These are phyloP conservation scores for Argentina anserina DNA, from an alignment of 306 rosid genomes.

Conservation along the genomic window DNA sequence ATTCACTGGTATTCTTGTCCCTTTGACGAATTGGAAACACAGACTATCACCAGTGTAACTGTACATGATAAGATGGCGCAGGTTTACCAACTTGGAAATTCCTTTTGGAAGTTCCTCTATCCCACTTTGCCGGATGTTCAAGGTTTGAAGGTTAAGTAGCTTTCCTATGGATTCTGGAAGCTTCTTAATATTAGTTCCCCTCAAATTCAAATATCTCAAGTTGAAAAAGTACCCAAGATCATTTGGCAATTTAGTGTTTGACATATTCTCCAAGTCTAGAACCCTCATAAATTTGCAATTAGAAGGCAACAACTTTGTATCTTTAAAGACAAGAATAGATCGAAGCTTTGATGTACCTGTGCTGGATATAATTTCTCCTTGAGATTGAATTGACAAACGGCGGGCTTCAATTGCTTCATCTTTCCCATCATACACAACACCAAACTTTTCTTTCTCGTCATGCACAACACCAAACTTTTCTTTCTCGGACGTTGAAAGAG, in stretches of 20 bases:
- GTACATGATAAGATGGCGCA: background rate
- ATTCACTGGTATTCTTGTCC: background rate
- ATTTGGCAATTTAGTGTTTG: background rate
- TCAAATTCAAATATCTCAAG: background rate
- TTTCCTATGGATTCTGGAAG: background rate
- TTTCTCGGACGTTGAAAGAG: background rate
- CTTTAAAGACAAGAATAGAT: background rate
- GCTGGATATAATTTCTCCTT: background rate
- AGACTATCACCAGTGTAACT: background rate
- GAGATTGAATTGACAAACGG: background rate
- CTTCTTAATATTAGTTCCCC: background rate
- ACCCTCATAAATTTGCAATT: background rate
- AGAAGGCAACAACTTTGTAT: background rate
- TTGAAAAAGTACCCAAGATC: background rate
- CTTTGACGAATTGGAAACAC: background rate
- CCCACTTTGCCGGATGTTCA: background rate
- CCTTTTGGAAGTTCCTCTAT: background rate
- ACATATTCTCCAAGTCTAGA: background rate
- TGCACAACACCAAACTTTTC: too few species aligned
- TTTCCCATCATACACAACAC: background rate
- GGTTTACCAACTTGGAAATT: background rate
- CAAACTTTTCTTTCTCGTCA: too few species aligned
- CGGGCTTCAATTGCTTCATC: background rate
- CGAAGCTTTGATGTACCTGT: background rate
- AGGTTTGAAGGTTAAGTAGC: background rate